Evolutionary conservation across 768 basidiomycete genomes (phyloP), one percentile per base, ranked within the genome.

Genomic region (Daedaleopsis nitida): DNA sequence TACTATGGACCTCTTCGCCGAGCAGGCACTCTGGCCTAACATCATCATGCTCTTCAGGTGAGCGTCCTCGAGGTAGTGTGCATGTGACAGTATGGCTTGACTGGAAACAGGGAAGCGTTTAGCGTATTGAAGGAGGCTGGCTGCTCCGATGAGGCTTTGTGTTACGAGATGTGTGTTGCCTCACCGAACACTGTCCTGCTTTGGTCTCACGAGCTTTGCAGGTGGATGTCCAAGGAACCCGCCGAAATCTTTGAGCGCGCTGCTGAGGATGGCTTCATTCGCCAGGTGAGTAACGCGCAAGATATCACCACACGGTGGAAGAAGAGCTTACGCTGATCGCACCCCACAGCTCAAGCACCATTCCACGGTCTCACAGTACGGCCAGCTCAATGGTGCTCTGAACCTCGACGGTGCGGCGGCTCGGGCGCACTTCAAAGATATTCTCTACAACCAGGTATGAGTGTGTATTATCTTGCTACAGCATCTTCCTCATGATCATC

Each of bases 181-280:
- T n/a, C 21, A 52, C 11, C 11, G 17, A 1, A n/a, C 43, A 34
- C 61, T 38, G 5, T 13, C 8, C 44, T 11, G n/a, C 21, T 1
- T 24, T 19, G 16, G 16, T 7, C 37, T 24, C 9, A 14, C 13
- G 14, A 14, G 8, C 16, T 24, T 17, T 54, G 17, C 52, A 84
- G 85, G 84, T 86, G 86, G 86, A 87, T 87, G 85, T 86, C 86
- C 24, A 87, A 86, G 65, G 86, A 87, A 66, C 85, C 86, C 1
- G 86, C 86, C 8, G 86, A 86, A 65, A 86, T 87, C 43, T 87
- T 87, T 68, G 86, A 87, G 70, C 76, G 83, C 17, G 85, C 86
- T 9, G 86, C 86, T 7, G 86, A 87, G 64, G 85, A 87, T 37
- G 86, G 86, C 16, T 86, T 87, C 72, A 81, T 87, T 52, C 70